phyloP scores from a whole-genome alignment of 2,329 filamentous ascomycete genomes.

The Sporothrix protearum region DNA sequence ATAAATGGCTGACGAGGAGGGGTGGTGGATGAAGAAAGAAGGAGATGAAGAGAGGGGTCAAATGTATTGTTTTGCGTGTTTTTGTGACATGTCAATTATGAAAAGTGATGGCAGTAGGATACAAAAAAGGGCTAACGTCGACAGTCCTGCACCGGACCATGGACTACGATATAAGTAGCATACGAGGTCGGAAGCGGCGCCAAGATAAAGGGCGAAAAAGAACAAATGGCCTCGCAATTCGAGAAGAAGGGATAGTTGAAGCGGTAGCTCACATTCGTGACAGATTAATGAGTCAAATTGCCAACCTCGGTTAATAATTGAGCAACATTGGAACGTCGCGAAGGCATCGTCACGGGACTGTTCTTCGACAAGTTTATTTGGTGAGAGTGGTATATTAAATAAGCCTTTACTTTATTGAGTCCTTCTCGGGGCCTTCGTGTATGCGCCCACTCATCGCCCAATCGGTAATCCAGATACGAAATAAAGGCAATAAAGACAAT shows the following conservation, averaged over 20 bases:
- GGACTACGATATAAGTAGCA: background rate
- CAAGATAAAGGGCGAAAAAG: background rate
- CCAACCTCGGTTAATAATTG: background rate
- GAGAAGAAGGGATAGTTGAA: background rate
- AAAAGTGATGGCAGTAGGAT: background rate
- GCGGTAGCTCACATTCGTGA: background rate
- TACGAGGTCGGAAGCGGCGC: background rate
- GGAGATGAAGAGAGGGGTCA: background rate
- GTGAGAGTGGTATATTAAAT: background rate
- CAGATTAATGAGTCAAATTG: background rate
- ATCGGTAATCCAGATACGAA: background rate
- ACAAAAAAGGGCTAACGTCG: background rate
- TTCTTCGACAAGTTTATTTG: background rate
- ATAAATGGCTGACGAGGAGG: background rate
- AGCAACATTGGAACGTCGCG: background rate
- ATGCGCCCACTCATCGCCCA: background rate
- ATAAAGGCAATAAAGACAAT: background rate
- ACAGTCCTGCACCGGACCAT: background rate
- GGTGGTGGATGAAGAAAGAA: background rate
- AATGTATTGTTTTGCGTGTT: background rate
- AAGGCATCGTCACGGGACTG: background rate
- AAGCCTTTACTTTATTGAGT: background rate
- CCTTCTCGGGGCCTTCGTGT: background rate
- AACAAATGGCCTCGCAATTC: background rate
- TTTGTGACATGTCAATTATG: constrained; percentile 4